Conservation (phyloP, 441 rosid species). For the Arabidopsis hybrid region DNA sequence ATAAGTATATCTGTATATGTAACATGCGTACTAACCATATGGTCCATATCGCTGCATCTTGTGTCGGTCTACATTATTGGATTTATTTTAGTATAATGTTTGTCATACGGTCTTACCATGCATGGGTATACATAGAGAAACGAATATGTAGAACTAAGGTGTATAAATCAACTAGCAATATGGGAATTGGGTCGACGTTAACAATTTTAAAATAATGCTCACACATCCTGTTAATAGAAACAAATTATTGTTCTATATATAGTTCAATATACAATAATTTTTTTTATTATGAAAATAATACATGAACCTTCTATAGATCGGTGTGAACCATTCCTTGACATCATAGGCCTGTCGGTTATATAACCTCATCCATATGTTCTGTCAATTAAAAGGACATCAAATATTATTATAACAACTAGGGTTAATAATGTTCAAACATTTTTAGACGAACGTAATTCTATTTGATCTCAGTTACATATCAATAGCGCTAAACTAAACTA, state of each 20-base stretch:
- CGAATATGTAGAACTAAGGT: conserved; percentile 7
- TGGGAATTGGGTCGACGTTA: conserved; percentile 33
- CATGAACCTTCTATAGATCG: conserved; percentile 17
- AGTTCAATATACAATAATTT: not conserved
- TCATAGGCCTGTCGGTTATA: conserved; percentile 28
- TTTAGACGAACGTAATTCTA: not conserved
- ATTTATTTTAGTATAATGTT: not conserved
- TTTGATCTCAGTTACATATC: not conserved
- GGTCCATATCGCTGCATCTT: conserved; percentile 30
- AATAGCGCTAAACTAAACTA: conserved; percentile 9
- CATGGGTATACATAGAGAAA: conserved; percentile 27
- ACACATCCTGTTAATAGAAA: conserved; percentile 20
- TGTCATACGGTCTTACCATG: conserved; percentile 16
- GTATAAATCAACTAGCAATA: conserved; percentile 25
- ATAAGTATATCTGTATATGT: conserved; percentile 8
- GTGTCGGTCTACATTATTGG: conserved; percentile 35
- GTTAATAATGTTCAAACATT: not conserved
- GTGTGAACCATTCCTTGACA: conserved; percentile 28
- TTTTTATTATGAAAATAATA: not conserved
- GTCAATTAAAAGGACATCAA: not conserved
- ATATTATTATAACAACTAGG: not conserved
- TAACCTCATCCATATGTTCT: conserved; percentile 2
- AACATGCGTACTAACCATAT: conserved; percentile 31
- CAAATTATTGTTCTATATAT: conserved; percentile 7
- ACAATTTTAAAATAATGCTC: conserved; percentile 24